phyloP scores from a whole-genome alignment of 2,329 filamentous ascomycete species.

The Sclerotiophoma versabilis region DNA sequence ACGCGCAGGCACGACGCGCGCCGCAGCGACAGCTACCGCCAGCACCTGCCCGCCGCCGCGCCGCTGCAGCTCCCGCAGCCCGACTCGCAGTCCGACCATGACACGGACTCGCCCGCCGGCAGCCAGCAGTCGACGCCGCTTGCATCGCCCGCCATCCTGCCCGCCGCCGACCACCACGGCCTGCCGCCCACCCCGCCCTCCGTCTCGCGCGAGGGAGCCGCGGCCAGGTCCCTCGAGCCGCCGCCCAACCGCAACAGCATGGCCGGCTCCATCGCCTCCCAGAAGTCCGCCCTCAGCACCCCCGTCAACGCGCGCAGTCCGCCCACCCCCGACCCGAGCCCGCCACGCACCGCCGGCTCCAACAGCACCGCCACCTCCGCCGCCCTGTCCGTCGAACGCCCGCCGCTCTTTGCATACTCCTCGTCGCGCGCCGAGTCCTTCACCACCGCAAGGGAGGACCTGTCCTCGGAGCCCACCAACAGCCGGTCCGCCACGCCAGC shows the following conservation, averaged over 20 bases:
- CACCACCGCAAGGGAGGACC: slow-evolving; percentile 54
- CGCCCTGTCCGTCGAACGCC: slow-evolving; percentile 27
- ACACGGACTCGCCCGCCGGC: slow-evolving; percentile 34
- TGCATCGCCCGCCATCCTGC: slow-evolving; percentile 34
- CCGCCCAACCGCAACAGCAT: slow-evolving; percentile 52
- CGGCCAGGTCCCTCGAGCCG: slow-evolving; percentile 31
- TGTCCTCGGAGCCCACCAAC: slow-evolving; percentile 43
- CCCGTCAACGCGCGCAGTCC: slow-evolving; percentile 52
- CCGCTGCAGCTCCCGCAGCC: slow-evolving; percentile 29
- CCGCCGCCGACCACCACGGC: slow-evolving; percentile 44
- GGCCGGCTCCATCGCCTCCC: slow-evolving; percentile 47
- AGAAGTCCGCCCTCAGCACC: slow-evolving; percentile 49
- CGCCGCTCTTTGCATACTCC: slow-evolving; percentile 42
- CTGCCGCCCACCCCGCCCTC: slow-evolving; percentile 57
- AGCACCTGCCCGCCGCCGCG: slow-evolving; percentile 28
- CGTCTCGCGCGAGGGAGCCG: slow-evolving; percentile 41
- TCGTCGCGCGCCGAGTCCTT: slow-evolving; percentile 57
- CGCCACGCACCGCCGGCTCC: slow-evolving; percentile 39
- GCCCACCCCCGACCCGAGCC: slow-evolving; percentile 49
- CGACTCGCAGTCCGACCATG: slow-evolving; percentile 32
- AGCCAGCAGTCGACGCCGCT: slow-evolving; percentile 39
- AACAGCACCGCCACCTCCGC: slow-evolving; percentile 17
- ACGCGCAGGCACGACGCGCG: slow-evolving; percentile 38
- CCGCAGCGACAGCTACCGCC: slow-evolving; percentile 36
- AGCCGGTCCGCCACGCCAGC: slow-evolving; percentile 40